Evolutionary conservation across 306 rosid species (phyloP), one percentile per base, ranked within the genome.

Genomic region (Canavalia ensiformis): DNA sequence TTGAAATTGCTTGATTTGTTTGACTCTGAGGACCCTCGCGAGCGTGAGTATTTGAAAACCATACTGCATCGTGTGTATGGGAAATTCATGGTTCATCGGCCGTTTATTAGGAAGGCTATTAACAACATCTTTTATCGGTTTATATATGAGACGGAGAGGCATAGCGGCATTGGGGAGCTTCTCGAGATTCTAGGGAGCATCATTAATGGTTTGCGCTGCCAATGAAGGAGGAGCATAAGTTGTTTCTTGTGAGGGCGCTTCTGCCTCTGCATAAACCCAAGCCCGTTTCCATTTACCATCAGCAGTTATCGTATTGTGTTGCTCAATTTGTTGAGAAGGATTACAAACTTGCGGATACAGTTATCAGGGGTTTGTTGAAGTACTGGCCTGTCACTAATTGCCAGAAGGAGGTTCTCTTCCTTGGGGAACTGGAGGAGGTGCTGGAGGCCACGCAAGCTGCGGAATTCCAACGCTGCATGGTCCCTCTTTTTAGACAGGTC

Each of bases 41-140:
- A 95, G 89, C 90, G 99, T 11, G 99, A 95, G 79, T 95, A 95
- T 83, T 87, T 95, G 94, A 95, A 95, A 81, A 95, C 96, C 55
- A 95, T 95, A 68, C 89, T 95, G 60, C 99, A 95, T 65, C 95
- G 99, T 42, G 86, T 95, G 79, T 95, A 95, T 60, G 99, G 99
- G 3, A 95, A 93, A 76, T 95, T 95, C 87, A 95, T 95, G 99
- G 99, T 95, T 76, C 99, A 95, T 69, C 87, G 99, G n/a, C 99
- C 99, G 3, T 95, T 93, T 51, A 93, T 95, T 60, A 91, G 99
- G 81, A 93, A 92, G 83, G 99, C 96, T 0, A 91, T 95, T 75
- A 95, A 95, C 83, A 93, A 95, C 76, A 95, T 93, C 41, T 95
- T 95, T 84, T 95, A 90, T 75, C 87, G 99, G 80, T 95, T 91